These are phyloP conservation scores for Colletotrichum gloeosporioides DNA, from an alignment of 2,329 filamentous ascomycete genomes.

Conservation along the genomic window DNA sequence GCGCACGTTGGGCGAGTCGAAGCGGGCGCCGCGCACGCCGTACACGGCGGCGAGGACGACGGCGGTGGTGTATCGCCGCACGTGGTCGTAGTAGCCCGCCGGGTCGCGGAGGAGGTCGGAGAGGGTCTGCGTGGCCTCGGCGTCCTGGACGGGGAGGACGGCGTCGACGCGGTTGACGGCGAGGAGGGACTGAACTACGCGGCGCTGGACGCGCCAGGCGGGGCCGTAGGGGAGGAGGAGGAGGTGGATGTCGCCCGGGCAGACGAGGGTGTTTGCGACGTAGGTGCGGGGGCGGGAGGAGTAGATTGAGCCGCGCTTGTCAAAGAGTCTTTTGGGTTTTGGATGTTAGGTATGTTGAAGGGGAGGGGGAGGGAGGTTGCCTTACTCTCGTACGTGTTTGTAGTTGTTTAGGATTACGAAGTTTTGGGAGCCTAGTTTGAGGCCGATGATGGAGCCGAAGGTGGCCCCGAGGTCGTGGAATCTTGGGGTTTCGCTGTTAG, in stretches of 20 bases:
- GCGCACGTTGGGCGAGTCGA: conserved; percentile 1
- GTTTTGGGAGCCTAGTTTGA: too few relatives aligned
- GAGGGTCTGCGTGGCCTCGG: conserved; percentile 2
- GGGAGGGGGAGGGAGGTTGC: too few relatives aligned
- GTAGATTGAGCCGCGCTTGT: conserved; percentile 39
- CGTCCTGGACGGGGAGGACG: neutral
- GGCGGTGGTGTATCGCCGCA: neutral
- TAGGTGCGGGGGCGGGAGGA: conserved; percentile 37
- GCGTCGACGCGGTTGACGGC: neutral
- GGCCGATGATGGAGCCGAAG: too few relatives aligned
- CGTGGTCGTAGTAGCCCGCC: neutral
- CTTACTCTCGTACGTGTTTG: conserved; percentile 32
- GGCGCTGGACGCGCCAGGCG: neutral
- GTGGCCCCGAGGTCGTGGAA: too few relatives aligned
- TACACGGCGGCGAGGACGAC: neutral
- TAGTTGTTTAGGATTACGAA: conserved; percentile 36
- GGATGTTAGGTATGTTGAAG: too few relatives aligned
- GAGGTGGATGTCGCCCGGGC: neutral
- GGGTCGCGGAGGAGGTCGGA: neutral
- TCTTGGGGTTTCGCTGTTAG: conserved; percentile 25
- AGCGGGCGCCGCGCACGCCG: conserved; percentile 15
- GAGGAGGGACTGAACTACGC: neutral
- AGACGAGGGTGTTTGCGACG: conserved; percentile 20
- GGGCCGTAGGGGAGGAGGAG: neutral
- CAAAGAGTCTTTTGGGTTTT: conserved; percentile 30